A percentile compares a stretch with the other conserved stretches of the same genome.
Conservation (phyloP, 1,284 basidiomycete species). For the Ceratobasidium sp. region DNA sequence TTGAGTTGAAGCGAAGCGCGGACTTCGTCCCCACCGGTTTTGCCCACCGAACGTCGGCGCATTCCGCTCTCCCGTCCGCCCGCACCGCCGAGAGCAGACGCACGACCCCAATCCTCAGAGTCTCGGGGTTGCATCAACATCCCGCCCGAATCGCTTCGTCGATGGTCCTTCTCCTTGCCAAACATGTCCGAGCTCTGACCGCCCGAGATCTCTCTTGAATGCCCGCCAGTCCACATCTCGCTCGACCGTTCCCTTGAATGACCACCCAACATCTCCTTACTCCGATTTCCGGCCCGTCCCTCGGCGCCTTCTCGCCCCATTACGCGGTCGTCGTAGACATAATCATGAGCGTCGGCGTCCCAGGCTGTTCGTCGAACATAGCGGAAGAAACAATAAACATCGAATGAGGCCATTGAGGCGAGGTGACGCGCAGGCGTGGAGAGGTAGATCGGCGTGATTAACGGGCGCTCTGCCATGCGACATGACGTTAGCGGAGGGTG, state of each 20-base stretch:
- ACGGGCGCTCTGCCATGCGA: constrained; percentile 73
- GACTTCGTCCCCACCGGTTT: constrained; percentile 15
- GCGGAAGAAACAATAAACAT: constrained; percentile 84
- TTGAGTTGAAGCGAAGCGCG: not conserved
- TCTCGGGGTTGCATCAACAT: constrained; percentile 17
- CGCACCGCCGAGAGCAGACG: not conserved
- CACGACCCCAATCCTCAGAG: constrained; percentile 22
- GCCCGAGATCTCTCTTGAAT: too few species aligned
- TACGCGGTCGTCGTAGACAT: constrained; percentile 41
- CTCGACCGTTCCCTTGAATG: constrained; percentile 3
- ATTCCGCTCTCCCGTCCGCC: constrained; percentile 24
- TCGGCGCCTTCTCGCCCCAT: constrained; percentile 64
- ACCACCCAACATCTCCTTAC: not conserved
- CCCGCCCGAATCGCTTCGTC: constrained; percentile 32
- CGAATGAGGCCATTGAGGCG: constrained; percentile 80
- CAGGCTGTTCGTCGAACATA: constrained; percentile 78
- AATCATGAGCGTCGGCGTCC: constrained; percentile 49
- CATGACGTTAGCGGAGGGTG: constrained; percentile 4
- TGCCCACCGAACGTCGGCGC: constrained; percentile 34
- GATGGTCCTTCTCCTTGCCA: not conserved
- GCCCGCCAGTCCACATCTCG: too few species aligned
- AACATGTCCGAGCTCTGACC: not conserved
- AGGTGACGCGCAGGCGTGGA: constrained; percentile 81
- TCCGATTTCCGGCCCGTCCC: constrained; percentile 32
- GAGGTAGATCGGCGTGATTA: constrained; percentile 83